phyloP scores from a whole-genome alignment of 2,329 filamentous ascomycete genomes.

The Cordyceps cateniannulata region DNA sequence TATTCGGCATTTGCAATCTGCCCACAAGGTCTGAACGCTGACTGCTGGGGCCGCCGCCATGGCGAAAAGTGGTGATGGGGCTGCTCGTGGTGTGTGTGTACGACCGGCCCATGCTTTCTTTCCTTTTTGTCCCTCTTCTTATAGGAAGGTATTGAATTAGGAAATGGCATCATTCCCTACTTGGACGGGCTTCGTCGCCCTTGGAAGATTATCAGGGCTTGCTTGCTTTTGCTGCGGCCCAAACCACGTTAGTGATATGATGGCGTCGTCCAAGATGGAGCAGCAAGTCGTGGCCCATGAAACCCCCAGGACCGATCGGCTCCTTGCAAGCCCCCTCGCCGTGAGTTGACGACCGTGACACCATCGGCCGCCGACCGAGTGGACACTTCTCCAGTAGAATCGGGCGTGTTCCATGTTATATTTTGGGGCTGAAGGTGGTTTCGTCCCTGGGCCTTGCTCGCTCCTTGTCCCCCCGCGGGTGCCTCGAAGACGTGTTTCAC shows the following conservation, averaged over 20 bases:
- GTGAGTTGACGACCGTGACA: background rate
- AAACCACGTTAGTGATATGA: background rate
- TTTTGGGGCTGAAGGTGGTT: background rate
- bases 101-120: background rate
- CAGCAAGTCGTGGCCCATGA: background rate
- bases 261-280: background rate
- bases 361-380: background rate
- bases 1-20: background rate
- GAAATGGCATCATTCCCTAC: background rate
- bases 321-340: background rate
- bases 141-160: background rate
- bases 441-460: background rate
- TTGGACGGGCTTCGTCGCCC: background rate
- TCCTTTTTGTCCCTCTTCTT: background rate
- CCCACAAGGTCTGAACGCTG: background rate
- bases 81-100: background rate
- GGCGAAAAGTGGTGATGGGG: background rate
- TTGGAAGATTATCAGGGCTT: background rate
- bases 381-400: slow-evolving; percentile 5
- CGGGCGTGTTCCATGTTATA: background rate
- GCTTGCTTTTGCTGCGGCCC: background rate
- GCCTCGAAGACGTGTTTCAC: background rate
- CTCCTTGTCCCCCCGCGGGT: background rate
- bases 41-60: background rate
- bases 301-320: background rate